Evolutionary conservation across 768 basidiomycete species (phyloP).

Genomic region (Boletus vermiculosoides): DNA sequence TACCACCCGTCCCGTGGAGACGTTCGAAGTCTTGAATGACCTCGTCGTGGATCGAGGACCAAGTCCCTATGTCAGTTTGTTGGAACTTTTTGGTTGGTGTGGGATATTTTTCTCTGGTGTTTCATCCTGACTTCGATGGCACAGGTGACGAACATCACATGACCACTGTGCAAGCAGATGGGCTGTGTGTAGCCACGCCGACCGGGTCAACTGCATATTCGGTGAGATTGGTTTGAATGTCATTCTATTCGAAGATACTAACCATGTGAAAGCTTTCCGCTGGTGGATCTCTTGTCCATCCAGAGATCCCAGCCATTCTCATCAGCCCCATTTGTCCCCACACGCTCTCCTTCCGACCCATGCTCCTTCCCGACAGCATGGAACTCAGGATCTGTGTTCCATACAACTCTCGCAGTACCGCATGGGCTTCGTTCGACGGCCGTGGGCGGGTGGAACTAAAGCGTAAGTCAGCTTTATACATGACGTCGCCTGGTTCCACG

Average conservation of each 20-base stretch:
- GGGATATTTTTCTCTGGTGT: background rate
- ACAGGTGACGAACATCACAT: constrained; percentile 97
- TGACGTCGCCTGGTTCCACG: background rate
- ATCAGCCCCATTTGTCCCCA: constrained; percentile 99
- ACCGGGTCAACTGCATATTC: constrained; percentile 99
- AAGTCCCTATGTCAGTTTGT: constrained; percentile 92
- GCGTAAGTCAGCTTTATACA: constrained; percentile 53
- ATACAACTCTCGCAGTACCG: constrained; percentile 96
- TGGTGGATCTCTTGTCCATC: constrained; percentile 95
- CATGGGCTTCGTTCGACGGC: constrained; percentile 99
- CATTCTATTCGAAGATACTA: constrained; percentile 2
- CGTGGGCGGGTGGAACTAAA: constrained; percentile 93
- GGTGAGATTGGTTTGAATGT: constrained; percentile 41
- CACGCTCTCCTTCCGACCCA: constrained; percentile 96
- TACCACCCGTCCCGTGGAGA: constrained; percentile 90
- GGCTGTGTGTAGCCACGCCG: constrained; percentile 90
- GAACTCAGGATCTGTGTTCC: constrained; percentile 98
- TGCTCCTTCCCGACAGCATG: constrained; percentile 98
- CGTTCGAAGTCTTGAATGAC: constrained; percentile 95
- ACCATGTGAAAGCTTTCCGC: constrained; percentile 68
- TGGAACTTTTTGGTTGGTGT: constrained; percentile 91
- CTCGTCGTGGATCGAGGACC: constrained; percentile 97
- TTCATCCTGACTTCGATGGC: constrained; percentile 1
- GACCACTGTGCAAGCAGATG: constrained; percentile 98
- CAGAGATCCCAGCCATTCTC: constrained; percentile 93